phyloP scores from a whole-genome alignment of 1,284 basidiomycete species.

The Anthracocystis walkeri region DNA sequence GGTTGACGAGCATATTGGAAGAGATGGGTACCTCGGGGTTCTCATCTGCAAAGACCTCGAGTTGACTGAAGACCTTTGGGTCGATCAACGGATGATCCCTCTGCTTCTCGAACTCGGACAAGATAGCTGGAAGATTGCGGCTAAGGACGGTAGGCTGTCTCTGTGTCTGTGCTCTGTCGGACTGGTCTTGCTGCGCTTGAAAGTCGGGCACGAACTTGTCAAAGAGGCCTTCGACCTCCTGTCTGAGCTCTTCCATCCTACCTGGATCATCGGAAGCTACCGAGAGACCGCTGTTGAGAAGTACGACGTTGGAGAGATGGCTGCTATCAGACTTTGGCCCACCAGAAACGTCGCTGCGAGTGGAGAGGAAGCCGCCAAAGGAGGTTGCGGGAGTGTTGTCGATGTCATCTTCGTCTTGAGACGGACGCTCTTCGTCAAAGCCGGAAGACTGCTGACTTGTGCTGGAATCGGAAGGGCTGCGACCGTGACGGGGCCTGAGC shows the following conservation, averaged over 20 bases:
- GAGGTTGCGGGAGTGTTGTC: conserved; percentile 52
- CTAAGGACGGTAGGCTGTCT: conserved; percentile 39
- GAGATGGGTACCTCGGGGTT: conserved; percentile 47
- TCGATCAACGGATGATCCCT: conserved; percentile 42
- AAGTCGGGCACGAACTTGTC: conserved; percentile 39
- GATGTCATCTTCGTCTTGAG: conserved; percentile 45
- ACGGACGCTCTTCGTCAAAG: conserved; percentile 39
- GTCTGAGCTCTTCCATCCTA: conserved; percentile 32
- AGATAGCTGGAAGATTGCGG: conserved; percentile 41
- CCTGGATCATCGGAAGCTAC: conserved; percentile 28
- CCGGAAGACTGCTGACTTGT: conserved; percentile 34
- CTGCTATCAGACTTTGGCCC: conserved; percentile 30
- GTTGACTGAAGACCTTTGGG: conserved; percentile 34
- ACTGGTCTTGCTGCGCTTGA: conserved; percentile 25
- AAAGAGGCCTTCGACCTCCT: conserved; percentile 42
- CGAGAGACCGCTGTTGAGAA: conserved; percentile 26
- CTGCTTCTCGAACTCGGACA: conserved; percentile 44
- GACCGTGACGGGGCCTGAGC: conserved; percentile 25
- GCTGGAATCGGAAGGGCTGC: conserved; percentile 33
- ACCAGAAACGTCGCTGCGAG: conserved; percentile 25
- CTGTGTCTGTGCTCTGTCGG: conserved; percentile 2
- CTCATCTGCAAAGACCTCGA: conserved; percentile 36
- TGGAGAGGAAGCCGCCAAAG: conserved; percentile 32
- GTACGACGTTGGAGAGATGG: conserved; percentile 23
- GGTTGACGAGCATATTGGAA: conserved; percentile 43